These are phyloP conservation scores for Gossypium trilobum DNA, from an alignment of 441 rosid species.

Conservation along the genomic window DNA sequence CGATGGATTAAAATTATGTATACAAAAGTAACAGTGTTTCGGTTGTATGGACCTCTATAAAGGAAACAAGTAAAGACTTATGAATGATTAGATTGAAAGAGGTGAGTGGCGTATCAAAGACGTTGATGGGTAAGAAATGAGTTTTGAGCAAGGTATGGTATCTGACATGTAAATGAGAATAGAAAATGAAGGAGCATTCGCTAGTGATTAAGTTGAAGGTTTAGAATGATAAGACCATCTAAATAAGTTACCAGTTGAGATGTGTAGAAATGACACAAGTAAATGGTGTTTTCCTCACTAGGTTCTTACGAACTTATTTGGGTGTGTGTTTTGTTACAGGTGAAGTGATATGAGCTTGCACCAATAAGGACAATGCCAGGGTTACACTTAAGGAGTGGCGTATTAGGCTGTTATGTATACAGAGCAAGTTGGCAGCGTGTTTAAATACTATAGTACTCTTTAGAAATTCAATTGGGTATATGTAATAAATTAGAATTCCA, in stretches of 20 bases:
- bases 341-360: not conserved
- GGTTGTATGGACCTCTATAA: not conserved
- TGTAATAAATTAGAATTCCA: not conserved
- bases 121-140: not conserved
- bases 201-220: not conserved
- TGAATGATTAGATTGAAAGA: not conserved
- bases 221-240: not conserved
- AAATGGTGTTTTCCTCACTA: not conserved
- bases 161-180: not conserved
- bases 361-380: not conserved
- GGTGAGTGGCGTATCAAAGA: no score
- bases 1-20: not conserved
- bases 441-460: not conserved
- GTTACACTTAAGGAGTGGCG: not conserved
- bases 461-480: no score
- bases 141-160: not conserved
- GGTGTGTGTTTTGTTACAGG: not conserved
- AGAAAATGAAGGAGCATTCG: not conserved
- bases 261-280: not conserved
- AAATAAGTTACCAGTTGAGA: no score
- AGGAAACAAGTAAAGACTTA: not conserved
- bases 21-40: not conserved
- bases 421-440: not conserved
- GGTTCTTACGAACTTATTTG: not conserved
- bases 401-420: not conserved